Evolutionary conservation across 257 asterid genomes (phyloP).

Genomic region (Gynochthodes officinalis): DNA sequence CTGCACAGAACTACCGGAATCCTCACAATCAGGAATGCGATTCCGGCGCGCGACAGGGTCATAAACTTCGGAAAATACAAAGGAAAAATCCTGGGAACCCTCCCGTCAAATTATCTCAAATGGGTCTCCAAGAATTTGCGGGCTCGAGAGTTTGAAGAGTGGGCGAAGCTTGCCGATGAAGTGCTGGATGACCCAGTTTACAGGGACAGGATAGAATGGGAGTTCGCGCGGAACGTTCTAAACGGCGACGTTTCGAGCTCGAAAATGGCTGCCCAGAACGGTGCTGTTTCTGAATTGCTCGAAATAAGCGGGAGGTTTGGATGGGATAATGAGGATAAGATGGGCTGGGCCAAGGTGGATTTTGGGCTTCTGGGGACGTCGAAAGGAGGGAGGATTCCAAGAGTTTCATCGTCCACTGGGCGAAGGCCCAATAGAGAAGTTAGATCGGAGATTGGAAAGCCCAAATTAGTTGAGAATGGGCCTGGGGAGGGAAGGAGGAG

Average conservation of each 20-base stretch:
- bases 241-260: slow-evolving; percentile 41
- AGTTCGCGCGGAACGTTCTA: slow-evolving; percentile 61
- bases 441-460: not conserved
- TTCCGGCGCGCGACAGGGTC: slow-evolving; percentile 61
- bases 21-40: not conserved
- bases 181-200: slow-evolving; percentile 71
- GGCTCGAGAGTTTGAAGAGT: slow-evolving; percentile 63
- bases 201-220: slow-evolving; percentile 85
- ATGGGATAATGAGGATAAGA: slow-evolving; percentile 74
- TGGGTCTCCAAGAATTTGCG: slow-evolving; percentile 77
- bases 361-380: slow-evolving; percentile 71
- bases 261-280: slow-evolving; percentile 3
- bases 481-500: slow-evolving; percentile 25
- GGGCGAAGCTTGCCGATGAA: slow-evolving; percentile 78
- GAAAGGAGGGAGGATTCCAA: slow-evolving; percentile 71
- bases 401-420: slow-evolving; percentile 18
- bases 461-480: not conserved
- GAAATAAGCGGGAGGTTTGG: slow-evolving; percentile 70
- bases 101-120: slow-evolving; percentile 69
- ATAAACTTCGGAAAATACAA: slow-evolving; percentile 69
- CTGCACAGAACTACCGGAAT: not conserved
- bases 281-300: slow-evolving; percentile 49
- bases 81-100: slow-evolving; percentile 78
- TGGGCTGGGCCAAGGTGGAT: slow-evolving; percentile 68
- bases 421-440: not conserved